Conservation (phyloP, 2,329 filamentous ascomycete species). For the Mariannaea sp. region DNA sequence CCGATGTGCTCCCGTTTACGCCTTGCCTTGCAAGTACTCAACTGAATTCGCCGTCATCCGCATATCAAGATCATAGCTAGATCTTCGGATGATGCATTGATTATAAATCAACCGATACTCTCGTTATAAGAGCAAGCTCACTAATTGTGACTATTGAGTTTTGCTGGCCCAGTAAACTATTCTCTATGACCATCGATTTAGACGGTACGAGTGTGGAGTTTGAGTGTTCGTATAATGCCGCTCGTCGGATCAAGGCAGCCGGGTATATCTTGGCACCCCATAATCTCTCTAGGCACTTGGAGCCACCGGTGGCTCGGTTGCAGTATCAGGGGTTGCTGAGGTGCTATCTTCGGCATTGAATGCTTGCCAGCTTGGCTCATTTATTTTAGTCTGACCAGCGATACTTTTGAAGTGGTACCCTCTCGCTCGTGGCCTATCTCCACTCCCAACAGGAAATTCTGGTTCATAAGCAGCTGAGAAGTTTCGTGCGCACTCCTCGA, state of each 20-base stretch:
- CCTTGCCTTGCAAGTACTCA: not conserved
- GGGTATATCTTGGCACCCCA: slow-evolving; percentile 51
- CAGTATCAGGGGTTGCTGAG: slow-evolving; percentile 15
- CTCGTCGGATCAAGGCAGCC: slow-evolving; percentile 57
- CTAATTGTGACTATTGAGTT: slow-evolving; percentile 24
- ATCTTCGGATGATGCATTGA: not conserved
- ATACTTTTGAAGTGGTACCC: slow-evolving; percentile 82
- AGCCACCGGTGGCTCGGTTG: slow-evolving; percentile 28
- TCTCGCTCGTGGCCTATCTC: slow-evolving; percentile 76
- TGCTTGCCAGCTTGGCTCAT: slow-evolving; percentile 68
- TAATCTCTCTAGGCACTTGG: slow-evolving; percentile 45
- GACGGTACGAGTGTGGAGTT: slow-evolving; percentile 25
- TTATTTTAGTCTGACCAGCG: slow-evolving; percentile 68
- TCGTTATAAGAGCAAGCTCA: not conserved
- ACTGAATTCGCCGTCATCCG: not conserved
- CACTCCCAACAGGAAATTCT: slow-evolving; percentile 73
- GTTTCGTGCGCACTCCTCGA: slow-evolving; percentile 55
- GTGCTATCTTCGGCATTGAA: slow-evolving; percentile 42
- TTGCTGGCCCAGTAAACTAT: slow-evolving; percentile 19
- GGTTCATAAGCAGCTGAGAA: slow-evolving; percentile 66
- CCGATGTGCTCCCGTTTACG: not conserved
- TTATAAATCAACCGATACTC: not conserved
- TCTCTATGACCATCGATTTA: slow-evolving; percentile 13
- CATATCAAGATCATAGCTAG: not conserved
- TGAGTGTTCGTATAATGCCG: slow-evolving; percentile 47